These are phyloP conservation scores for Eimeria acervulina DNA, from an alignment of 169 alveolate genomes.

Conservation along the genomic window DNA sequence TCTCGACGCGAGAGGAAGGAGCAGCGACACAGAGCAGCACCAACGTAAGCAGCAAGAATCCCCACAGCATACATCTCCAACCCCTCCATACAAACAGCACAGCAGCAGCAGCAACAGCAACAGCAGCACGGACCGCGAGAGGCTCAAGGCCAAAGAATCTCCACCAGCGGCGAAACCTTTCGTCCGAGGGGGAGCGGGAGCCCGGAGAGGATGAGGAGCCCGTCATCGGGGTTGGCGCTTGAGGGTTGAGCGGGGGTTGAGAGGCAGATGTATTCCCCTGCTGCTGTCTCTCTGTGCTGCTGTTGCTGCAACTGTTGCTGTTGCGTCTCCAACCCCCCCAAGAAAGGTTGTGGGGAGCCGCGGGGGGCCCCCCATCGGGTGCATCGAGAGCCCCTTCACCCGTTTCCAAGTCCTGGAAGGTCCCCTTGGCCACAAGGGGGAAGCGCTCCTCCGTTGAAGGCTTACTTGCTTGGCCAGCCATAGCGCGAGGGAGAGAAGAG, in stretches of 20 bases:
- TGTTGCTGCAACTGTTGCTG: slow-evolving; percentile 24
- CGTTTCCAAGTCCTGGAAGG: not conserved
- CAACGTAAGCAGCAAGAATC: not conserved
- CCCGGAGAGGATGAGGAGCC: not conserved
- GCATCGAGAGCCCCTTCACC: not conserved
- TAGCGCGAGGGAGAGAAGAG: not conserved
- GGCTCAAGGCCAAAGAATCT: slow-evolving; percentile 5
- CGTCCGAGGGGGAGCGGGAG: not conserved
- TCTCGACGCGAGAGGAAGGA: not conserved
- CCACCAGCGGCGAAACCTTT: slow-evolving; percentile 11
- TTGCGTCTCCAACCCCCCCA: slow-evolving; percentile 44
- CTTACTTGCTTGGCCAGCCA: not conserved
- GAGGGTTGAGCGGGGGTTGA: not conserved
- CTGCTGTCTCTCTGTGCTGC: not conserved
- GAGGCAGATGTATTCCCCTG: not conserved
- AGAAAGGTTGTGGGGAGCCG: not conserved
- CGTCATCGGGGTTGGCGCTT: not conserved
- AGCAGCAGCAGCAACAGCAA: slow-evolving; percentile 30
- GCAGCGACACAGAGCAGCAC: not conserved
- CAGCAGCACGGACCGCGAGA: not conserved
- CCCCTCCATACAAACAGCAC: not conserved
- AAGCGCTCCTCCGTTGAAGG: slow-evolving; percentile 22
- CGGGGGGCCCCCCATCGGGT: not conserved
- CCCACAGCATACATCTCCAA: not conserved
- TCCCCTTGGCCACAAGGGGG: slow-evolving; percentile 41